phyloP scores from a whole-genome alignment of 345 rosid species.

The Citrus hindsii region DNA sequence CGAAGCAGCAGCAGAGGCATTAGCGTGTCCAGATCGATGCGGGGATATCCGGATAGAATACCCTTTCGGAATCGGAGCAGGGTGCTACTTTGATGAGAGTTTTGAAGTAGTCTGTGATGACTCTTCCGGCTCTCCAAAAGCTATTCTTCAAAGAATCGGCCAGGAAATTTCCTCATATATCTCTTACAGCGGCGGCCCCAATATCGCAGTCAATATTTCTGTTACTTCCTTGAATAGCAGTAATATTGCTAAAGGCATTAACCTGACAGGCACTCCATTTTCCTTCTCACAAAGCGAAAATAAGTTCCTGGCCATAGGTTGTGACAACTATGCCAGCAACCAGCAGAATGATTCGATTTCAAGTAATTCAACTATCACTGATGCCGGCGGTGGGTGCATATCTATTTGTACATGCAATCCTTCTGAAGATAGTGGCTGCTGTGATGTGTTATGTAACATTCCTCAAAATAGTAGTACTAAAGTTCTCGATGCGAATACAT shows the following conservation, averaged over 20 bases:
- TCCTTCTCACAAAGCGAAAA: accelerated
- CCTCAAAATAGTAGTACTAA: not conserved
- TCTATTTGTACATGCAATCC: not conserved
- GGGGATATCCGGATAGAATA: not conserved
- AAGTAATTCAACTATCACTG: too few species aligned
- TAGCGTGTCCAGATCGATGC: not conserved
- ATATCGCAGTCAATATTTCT: not conserved
- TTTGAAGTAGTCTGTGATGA: not conserved
- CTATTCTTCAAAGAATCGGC: not conserved
- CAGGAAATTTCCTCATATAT: too few species aligned
- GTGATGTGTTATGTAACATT: not conserved
- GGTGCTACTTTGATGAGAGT: not conserved
- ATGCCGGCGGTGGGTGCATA: not conserved
- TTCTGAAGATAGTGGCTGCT: accelerated
- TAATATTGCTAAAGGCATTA: not conserved
- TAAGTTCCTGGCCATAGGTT: not conserved
- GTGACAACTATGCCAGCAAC: not conserved
- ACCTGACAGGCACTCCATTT: not conserved
- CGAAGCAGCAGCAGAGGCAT: not conserved
- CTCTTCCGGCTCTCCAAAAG: not conserved
- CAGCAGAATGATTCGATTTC: not conserved
- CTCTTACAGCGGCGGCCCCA: too few species aligned
- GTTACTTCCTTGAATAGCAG: not conserved
- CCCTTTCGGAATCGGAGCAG: not conserved
- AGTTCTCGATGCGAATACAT: not conserved